Percentiles rank a stretch among this genome's conserved stretches.
Conservation (phyloP, 148 eudicot species). For the Chenopodium suecicum region DNA sequence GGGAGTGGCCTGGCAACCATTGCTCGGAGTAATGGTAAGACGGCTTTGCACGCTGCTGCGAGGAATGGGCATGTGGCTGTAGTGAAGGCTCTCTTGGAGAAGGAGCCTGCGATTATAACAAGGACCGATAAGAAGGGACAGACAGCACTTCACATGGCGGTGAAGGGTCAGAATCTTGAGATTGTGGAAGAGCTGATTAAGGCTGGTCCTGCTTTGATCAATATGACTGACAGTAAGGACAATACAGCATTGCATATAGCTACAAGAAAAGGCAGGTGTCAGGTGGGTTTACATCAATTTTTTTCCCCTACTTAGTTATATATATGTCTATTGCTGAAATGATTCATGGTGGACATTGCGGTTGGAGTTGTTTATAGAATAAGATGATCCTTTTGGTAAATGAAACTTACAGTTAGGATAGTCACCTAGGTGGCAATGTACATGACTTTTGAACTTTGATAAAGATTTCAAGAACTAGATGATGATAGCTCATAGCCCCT, state of each 20-base stretch:
- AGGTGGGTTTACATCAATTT: constrained; percentile 40
- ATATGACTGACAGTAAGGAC: constrained; percentile 73
- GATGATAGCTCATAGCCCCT: neutral
- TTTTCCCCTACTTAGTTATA: neutral
- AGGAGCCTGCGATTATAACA: constrained; percentile 59
- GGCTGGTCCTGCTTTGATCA: constrained; percentile 56
- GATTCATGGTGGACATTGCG: neutral
- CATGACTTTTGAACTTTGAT: neutral
- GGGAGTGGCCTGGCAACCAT: constrained; percentile 73
- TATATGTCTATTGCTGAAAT: neutral
- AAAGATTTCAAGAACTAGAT: neutral
- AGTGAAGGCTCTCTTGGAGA: constrained; percentile 61
- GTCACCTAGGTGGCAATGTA: neutral
- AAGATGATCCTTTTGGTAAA: neutral
- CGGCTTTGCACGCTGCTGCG: constrained; percentile 79
- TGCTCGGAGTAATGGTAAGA: constrained; percentile 82
- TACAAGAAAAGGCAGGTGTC: constrained; percentile 69
- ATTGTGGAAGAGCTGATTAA: constrained; percentile 71
- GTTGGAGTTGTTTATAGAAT: neutral
- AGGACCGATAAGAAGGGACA: constrained; percentile 88
- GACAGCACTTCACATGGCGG: constrained; percentile 96
- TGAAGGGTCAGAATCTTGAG: constrained; percentile 73
- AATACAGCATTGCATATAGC: constrained; percentile 79
- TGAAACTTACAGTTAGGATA: neutral
- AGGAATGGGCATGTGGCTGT: constrained; percentile 81